Evolutionary conservation across 345 rosid genomes (phyloP).

Genomic region (Mercurialis annua): DNA sequence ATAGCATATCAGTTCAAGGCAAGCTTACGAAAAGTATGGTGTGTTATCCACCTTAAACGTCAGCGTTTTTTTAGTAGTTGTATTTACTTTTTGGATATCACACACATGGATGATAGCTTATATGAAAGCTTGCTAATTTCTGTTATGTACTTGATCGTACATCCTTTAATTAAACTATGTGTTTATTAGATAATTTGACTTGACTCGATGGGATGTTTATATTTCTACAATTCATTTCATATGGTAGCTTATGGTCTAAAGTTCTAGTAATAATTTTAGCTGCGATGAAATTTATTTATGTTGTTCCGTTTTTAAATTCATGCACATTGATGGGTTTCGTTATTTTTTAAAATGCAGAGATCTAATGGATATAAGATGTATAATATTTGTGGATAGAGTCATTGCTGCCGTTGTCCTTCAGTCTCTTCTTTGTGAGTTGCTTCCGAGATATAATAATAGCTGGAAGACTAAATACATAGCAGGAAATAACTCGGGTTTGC

Average conservation of each 20-base stretch:
- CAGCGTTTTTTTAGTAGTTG: neutral
- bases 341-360: constrained; percentile 32
- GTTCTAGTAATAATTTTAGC: neutral
- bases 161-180: neutral
- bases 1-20: too few species aligned
- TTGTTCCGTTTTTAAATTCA: neutral
- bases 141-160: neutral
- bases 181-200: neutral
- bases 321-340: constrained; percentile 7
- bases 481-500: constrained; percentile 58
- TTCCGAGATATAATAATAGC: constrained; percentile 42
- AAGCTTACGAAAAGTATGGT: neutral
- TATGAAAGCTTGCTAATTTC: neutral
- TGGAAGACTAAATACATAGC: constrained; percentile 73
- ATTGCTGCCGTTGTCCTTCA: constrained; percentile 60
- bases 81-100: too few species aligned
- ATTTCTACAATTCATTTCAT: neutral
- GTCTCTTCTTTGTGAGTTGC: constrained; percentile 49
- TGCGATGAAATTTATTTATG: neutral
- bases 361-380: constrained; percentile 64
- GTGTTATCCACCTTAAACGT: neutral
- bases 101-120: neutral
- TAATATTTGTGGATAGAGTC: constrained; percentile 79
- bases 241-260: neutral
- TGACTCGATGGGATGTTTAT: neutral